A percentile compares a stretch with the other conserved stretches of the same genome.
These are phyloP conservation scores for Venturiaceae sp. DNA, from an alignment of 2,329 filamentous ascomycete genomes.

Conservation along the genomic window DNA sequence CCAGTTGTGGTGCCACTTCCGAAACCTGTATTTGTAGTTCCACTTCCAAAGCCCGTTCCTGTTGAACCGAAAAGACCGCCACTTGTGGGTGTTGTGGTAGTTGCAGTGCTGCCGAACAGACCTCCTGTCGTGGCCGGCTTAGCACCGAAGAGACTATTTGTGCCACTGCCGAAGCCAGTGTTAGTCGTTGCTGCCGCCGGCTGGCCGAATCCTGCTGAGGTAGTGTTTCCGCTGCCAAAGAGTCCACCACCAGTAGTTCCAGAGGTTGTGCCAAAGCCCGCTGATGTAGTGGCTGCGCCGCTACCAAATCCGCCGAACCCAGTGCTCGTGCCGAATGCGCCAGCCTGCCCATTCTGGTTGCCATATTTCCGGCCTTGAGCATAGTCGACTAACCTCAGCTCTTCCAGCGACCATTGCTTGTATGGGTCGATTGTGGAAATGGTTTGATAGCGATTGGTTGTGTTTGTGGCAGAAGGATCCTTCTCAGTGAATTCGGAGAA, in stretches of 20 bases:
- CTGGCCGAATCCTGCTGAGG: constrained; percentile 11
- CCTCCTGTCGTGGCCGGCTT: constrained; percentile 16
- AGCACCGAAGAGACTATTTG: constrained; percentile 18
- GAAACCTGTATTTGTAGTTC: constrained; percentile 7
- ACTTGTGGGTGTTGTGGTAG: constrained; percentile 16
- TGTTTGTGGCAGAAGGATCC: constrained; percentile 46
- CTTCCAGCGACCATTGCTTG: constrained; percentile 81
- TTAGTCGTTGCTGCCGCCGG: background rate
- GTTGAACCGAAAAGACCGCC: constrained; percentile 22
- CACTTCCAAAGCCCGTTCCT: constrained; percentile 13
- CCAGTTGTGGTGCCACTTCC: background rate
- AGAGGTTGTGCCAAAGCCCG: constrained; percentile 38
- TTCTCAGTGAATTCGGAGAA: constrained; percentile 67
- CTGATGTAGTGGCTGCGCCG: constrained; percentile 19
- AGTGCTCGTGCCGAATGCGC: constrained; percentile 67
- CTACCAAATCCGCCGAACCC: constrained; percentile 41
- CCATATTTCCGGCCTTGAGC: constrained; percentile 75
- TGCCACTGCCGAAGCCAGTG: constrained; percentile 22
- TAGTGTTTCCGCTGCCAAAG: constrained; percentile 19
- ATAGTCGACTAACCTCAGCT: constrained; percentile 66
- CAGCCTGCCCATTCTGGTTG: constrained; percentile 68
- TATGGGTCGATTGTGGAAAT: constrained; percentile 71
- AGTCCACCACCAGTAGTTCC: constrained; percentile 30
- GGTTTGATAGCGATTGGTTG: constrained; percentile 64
- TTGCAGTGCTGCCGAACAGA: constrained; percentile 16